phyloP scores from a whole-genome alignment of 2,329 filamentous ascomycete genomes.

The Clarireedia hainanense region DNA sequence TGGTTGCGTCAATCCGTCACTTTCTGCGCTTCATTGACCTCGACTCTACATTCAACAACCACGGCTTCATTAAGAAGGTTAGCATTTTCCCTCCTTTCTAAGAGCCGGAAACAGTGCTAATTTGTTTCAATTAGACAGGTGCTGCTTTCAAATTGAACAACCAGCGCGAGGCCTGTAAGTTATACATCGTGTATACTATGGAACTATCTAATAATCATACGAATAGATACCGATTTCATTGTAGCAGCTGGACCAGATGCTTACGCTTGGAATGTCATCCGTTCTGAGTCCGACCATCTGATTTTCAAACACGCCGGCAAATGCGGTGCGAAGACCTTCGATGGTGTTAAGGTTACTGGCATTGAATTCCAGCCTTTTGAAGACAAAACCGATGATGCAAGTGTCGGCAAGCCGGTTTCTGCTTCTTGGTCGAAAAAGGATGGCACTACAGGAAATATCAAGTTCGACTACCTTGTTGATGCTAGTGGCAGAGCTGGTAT shows the following conservation, averaged over 20 bases:
- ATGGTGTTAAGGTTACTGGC: conserved; percentile 32
- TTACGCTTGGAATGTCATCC: conserved; percentile 14
- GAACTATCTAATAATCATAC: background rate
- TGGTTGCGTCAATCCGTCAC: conserved; percentile 33
- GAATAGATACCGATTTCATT: conserved; percentile 1
- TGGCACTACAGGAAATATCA: conserved; percentile 32
- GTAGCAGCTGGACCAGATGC: background rate
- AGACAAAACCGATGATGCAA: background rate
- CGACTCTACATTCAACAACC: conserved; percentile 31
- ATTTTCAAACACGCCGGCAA: conserved; percentile 36
- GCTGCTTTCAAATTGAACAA: conserved; percentile 9
- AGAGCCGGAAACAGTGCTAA: background rate
- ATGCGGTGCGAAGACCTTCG: conserved; percentile 35
- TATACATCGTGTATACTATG: background rate
- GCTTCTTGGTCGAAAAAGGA: conserved; percentile 32
- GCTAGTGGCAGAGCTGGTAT: conserved; percentile 39
- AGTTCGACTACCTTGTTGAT: conserved; percentile 42
- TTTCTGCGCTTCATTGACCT: conserved; percentile 39
- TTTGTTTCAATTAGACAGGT: background rate
- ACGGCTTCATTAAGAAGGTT: conserved; percentile 37
- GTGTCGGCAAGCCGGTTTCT: conserved; percentile 30
- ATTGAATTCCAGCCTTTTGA: conserved; percentile 27
- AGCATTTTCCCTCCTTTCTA: background rate
- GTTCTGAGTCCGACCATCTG: conserved; percentile 39
- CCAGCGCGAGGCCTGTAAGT: conserved; percentile 7